Evolutionary conservation across 192 early-diverging fungal genomes (phyloP), one percentile per base, ranked within the genome.

Genomic region (Thamnidium elegans): DNA sequence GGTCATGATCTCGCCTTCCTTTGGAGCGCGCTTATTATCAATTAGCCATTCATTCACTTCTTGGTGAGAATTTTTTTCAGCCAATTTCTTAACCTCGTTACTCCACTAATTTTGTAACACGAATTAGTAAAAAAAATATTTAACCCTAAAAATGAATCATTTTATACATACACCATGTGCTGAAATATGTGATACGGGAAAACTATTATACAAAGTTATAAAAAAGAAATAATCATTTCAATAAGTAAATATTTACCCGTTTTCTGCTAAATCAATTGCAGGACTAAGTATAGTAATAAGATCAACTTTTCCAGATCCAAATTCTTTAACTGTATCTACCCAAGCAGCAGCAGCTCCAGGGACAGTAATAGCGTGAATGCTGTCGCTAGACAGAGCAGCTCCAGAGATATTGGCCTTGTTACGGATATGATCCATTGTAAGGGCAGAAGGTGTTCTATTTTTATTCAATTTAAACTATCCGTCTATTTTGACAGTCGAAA

Each of bases 321-420:
- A 90, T 1, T 34, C 36, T 55, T 79, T 62, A 2, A 90, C 69
- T 1, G 83, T 79, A 63, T 91, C 89, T 7, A 82, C 70, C 89
- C 90, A 93, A 13, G 84, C 90, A 1, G 86, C 85, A 7, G 85
- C 89, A 3, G 91, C 90, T 15, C 89, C 89, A 0, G 88, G 91
- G 11, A 93, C 85, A 14, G 87, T 91, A n/a, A 84, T 72, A 0
- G 77, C 58, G 51, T 81, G 80, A 46, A 77, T 73, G 52, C 78
- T 74, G 50, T 55, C 56, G 1, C 26, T n/a, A 13, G 84, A 82
- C 8, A 85, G 63, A 20, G 63, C 60, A 42, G 55, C 39, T 13
- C 58, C 71, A 5, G 13, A 55, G 14, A 76, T 58, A 1, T 71
- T 69, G 44, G 75, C 55, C 23, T 69, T 55, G 1, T 64, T 62